phyloP scores from a whole-genome alignment of 148 eudicot genomes.

The Fagopyrum esculentum region DNA sequence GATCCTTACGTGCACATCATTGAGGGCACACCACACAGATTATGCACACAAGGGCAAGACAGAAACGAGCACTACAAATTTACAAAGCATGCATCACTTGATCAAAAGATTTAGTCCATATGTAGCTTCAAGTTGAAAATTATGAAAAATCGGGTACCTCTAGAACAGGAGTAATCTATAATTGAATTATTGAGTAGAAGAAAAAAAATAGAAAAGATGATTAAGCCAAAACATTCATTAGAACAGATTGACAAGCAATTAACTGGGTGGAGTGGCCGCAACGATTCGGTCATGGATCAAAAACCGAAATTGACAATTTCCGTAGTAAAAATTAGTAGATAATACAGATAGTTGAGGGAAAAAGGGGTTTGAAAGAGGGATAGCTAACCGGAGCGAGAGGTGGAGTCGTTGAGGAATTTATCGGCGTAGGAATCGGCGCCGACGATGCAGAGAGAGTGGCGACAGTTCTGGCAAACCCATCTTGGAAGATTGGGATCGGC shows the following conservation, averaged over 20 bases:
- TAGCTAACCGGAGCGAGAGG: constrained; percentile 49
- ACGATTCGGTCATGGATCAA: not conserved
- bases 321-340: not conserved
- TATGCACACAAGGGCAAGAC: not conserved
- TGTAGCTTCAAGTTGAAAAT: not conserved
- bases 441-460: constrained; percentile 61
- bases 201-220: not conserved
- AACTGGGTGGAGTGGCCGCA: not conserved
- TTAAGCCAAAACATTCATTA: not conserved
- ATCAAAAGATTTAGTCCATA: constrained; percentile 2
- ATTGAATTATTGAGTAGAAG: not conserved
- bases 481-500: constrained; percentile 78
- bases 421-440: constrained; percentile 78
- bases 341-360: not conserved
- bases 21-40: not conserved
- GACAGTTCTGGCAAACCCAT: constrained; percentile 89
- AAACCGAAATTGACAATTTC: not conserved
- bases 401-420: constrained; percentile 37
- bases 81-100: not conserved
- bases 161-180: not conserved
- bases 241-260: not conserved
- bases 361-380: not conserved
- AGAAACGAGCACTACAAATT: too few relatives aligned
- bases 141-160: not conserved
- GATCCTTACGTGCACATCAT: not conserved